Conservation (phyloP, 306 rosid genomes). For the Quercus berberidifolia region DNA sequence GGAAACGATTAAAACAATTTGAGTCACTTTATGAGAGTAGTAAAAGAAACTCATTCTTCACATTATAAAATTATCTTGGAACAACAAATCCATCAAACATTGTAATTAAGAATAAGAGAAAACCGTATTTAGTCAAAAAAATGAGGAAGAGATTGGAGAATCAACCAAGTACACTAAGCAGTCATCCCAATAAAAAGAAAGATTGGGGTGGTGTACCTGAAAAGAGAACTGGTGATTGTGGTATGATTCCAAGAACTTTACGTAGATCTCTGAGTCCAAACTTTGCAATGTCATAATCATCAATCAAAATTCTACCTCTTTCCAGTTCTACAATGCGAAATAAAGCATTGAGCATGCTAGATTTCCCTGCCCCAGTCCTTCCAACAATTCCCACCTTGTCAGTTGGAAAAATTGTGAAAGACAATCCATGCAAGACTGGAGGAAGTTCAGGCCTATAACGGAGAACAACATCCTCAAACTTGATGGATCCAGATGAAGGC, state of each 20-base stretch:
- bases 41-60: too few species aligned
- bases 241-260: constrained; percentile 76
- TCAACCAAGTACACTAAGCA: neutral
- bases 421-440: constrained; percentile 72
- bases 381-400: constrained; percentile 91
- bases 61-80: too few species aligned
- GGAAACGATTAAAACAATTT: too few species aligned
- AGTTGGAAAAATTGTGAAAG: constrained; percentile 55
- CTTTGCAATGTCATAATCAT: constrained; percentile 58
- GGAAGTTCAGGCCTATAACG: constrained; percentile 90
- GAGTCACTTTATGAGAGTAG: too few species aligned
- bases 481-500: constrained; percentile 75
- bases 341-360: constrained; percentile 84
- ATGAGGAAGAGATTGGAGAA: neutral
- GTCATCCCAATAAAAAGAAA: neutral
- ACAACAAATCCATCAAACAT: too few species aligned
- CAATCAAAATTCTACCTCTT: constrained; percentile 67
- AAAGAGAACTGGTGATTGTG: constrained; percentile 86
- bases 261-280: constrained; percentile 74
- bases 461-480: constrained; percentile 37
- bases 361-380: constrained; percentile 97
- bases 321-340: constrained; percentile 79
- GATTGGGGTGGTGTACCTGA: constrained; percentile 51
- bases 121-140: neutral
- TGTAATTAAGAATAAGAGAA: neutral